phyloP scores from a whole-genome alignment of 306 rosid genomes.

The Inga oerstediana region DNA sequence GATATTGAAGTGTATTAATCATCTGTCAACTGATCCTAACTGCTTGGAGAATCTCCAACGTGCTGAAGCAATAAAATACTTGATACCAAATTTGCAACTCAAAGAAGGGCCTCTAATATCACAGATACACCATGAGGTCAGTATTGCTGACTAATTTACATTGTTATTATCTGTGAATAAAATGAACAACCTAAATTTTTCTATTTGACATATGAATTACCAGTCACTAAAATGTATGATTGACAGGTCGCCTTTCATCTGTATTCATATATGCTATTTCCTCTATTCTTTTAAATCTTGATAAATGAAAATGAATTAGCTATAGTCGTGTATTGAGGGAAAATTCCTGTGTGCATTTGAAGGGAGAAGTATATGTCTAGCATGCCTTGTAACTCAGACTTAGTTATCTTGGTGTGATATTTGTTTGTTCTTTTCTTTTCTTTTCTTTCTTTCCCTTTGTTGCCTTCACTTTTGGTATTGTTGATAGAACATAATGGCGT shows the following conservation, averaged over 20 bases:
- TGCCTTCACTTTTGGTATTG: not conserved
- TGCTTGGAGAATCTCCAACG: conserved; percentile 99
- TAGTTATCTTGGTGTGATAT: not conserved
- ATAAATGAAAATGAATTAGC: conserved; percentile 18
- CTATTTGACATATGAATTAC: conserved; percentile 22
- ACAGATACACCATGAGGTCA: conserved; percentile 91
- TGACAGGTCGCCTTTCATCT: conserved; percentile 26
- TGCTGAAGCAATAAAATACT: conserved; percentile 94
- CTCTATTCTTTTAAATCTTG: conserved; percentile 1
- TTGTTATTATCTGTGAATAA: conserved; percentile 15
- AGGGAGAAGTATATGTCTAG: conserved; percentile 12
- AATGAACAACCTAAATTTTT: conserved; percentile 18
- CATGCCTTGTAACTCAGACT: conserved; percentile 16
- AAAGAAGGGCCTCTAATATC: conserved; percentile 94
- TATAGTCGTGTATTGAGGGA: not conserved
- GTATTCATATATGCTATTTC: not conserved
- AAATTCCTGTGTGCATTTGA: not conserved
- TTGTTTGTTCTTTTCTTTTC: not conserved
- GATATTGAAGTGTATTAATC: conserved; percentile 91
- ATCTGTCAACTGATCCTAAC: conserved; percentile 98
- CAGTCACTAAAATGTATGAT: conserved; percentile 1
- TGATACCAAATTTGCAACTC: conserved; percentile 97
- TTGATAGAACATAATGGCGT: too few species aligned
- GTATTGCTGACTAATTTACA: conserved; percentile 35
- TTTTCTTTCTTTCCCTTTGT: not conserved